Percentiles rank a stretch among this genome's conserved stretches.
These are phyloP conservation scores for Ormosia semicastrata DNA, from an alignment of 306 rosid genomes.

Conservation along the genomic window DNA sequence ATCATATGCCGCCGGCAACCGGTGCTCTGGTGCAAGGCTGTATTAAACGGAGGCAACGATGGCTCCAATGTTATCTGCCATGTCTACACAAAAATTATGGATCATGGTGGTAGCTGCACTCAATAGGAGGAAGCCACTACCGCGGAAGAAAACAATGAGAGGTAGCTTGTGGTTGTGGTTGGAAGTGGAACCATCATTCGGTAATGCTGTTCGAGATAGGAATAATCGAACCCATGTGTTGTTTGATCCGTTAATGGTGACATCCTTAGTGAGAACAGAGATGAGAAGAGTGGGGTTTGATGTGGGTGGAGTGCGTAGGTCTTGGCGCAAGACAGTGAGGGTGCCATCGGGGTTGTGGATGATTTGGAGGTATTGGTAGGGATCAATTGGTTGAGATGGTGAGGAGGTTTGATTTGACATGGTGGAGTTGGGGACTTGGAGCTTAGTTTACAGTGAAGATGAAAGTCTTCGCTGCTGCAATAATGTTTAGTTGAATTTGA, in stretches of 20 bases:
- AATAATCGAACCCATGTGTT: slow-evolving; percentile 38
- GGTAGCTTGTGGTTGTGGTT: slow-evolving; percentile 27
- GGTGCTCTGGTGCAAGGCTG: slow-evolving; percentile 56
- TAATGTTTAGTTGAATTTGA: too few relatives aligned
- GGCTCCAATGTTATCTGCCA: slow-evolving; percentile 15
- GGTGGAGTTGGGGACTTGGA: too few relatives aligned
- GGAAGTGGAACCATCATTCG: neutral
- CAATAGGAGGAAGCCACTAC: slow-evolving; percentile 34
- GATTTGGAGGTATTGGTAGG: too few relatives aligned
- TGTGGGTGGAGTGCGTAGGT: too few relatives aligned
- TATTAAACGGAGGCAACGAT: slow-evolving; percentile 46
- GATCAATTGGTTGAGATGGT: too few relatives aligned
- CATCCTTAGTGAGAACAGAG: slow-evolving; percentile 38
- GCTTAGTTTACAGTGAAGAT: too few relatives aligned
- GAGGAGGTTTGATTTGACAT: too few relatives aligned
- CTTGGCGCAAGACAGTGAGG: too few relatives aligned
- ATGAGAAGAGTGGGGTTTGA: neutral
- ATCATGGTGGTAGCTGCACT: slow-evolving; percentile 29
- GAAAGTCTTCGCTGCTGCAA: neutral
- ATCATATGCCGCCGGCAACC: slow-evolving; percentile 49
- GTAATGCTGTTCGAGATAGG: slow-evolving; percentile 29
- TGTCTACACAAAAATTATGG: slow-evolving; percentile 28
- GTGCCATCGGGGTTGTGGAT: too few relatives aligned
- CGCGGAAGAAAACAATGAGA: slow-evolving; percentile 46
- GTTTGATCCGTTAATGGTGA: slow-evolving; percentile 41